Conservation (phyloP, 2,329 filamentous ascomycete genomes). For the Trichothecium sympodiale region DNA sequence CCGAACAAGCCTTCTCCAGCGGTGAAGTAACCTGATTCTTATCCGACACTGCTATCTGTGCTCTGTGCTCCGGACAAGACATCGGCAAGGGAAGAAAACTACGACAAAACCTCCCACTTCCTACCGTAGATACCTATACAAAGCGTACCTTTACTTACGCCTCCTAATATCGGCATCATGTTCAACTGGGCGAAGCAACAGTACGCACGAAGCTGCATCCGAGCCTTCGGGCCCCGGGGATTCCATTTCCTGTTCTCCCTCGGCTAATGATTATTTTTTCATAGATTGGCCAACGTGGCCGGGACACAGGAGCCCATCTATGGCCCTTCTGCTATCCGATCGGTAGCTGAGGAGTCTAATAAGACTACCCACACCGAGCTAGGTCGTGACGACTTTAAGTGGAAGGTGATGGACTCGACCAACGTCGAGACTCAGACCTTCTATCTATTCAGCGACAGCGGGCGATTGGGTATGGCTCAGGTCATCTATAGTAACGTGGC, state of each 20-base stretch:
- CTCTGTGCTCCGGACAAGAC: neutral
- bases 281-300: constrained; percentile 65
- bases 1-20: constrained; percentile 4
- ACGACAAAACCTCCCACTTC: neutral
- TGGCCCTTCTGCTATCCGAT: constrained; percentile 75
- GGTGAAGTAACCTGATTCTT: constrained; percentile 5
- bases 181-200: constrained; percentile 93
- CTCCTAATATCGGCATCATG: constrained; percentile 40
- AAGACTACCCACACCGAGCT: constrained; percentile 71
- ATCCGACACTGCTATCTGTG: neutral
- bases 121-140: constrained; percentile 3
- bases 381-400: constrained; percentile 68
- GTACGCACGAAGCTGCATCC: constrained; percentile 37
- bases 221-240: constrained; percentile 10
- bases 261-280: constrained; percentile 5
- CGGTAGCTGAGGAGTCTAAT: constrained; percentile 72
- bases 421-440: constrained; percentile 92
- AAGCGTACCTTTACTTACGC: constrained; percentile 3
- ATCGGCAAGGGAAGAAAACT: neutral
- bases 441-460: constrained; percentile 74
- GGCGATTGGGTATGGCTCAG: constrained; percentile 69
- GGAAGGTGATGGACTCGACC: constrained; percentile 71
- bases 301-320: constrained; percentile 96
- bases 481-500: constrained; percentile 96
- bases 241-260: constrained; percentile 7